Percentiles rank a stretch among this genome's conserved stretches.
phyloP scores from a whole-genome alignment of 2,329 filamentous ascomycete genomes.

The Xylaria sp. region DNA sequence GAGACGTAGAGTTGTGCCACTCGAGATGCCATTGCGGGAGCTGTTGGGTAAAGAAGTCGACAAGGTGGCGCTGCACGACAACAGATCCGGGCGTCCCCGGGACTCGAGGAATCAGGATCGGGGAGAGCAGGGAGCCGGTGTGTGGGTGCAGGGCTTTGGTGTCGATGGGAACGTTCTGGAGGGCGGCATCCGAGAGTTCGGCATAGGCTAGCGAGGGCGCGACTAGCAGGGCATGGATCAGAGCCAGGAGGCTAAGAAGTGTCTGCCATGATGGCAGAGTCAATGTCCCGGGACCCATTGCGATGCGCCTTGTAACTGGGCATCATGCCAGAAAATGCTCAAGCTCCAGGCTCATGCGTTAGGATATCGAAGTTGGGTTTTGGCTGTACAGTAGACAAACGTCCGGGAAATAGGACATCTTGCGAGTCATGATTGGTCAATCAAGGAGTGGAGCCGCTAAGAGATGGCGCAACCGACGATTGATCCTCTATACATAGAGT shows the following conservation, averaged over 20 bases:
- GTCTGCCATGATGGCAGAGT: conserved; percentile 7
- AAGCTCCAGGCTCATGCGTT: too few species aligned
- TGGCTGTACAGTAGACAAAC: not conserved
- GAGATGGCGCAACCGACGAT: too few species aligned
- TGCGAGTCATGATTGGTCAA: not conserved
- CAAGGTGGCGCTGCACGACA: conserved; percentile 81
- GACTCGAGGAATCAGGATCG: conserved; percentile 87
- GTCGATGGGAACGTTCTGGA: conserved; percentile 76
- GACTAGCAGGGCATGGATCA: conserved; percentile 32
- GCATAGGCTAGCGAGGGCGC: conserved; percentile 51
- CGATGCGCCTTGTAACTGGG: conserved; percentile 3
- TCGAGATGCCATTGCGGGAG: conserved; percentile 83
- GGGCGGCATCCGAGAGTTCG: conserved; percentile 76
- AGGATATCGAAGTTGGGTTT: not conserved
- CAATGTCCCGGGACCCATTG: conserved; percentile 26
- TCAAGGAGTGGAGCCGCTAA: too few species aligned
- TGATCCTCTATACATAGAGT: too few species aligned
- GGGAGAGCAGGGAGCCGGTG: conserved; percentile 79
- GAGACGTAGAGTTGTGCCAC: conserved; percentile 90
- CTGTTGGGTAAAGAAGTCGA: conserved; percentile 77
- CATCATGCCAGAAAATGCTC: conserved; percentile 8
- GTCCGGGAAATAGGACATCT: not conserved
- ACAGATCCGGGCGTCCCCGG: conserved; percentile 82
- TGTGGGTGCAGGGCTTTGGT: conserved; percentile 82
- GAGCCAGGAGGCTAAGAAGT: conserved; percentile 10